Conservation (phyloP, 1,284 basidiomycete genomes). For the Prillingera fragicola region DNA sequence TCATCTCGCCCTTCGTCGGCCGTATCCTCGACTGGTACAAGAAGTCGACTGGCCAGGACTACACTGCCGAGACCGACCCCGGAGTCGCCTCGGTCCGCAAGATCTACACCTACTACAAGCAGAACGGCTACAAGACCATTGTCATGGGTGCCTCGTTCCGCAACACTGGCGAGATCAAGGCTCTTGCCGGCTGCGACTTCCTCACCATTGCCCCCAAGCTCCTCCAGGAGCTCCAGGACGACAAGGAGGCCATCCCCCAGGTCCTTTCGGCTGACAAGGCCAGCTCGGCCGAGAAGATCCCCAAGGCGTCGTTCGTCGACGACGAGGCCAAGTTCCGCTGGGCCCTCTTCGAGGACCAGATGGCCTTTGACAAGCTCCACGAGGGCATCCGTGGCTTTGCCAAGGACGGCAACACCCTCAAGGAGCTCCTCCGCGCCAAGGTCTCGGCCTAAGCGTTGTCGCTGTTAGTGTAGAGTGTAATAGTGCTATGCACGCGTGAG, state of each 20-base stretch:
- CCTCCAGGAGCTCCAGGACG: conserved; percentile 87
- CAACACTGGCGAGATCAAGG: conserved; percentile 87
- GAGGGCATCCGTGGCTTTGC: conserved; percentile 98
- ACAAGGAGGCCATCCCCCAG: conserved; percentile 70
- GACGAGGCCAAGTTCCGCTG: conserved; percentile 95
- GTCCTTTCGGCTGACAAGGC: conserved; percentile 68
- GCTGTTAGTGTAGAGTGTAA: no score
- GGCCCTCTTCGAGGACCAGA: conserved; percentile 80
- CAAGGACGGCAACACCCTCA: conserved; percentile 87
- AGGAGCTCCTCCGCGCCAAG: conserved; percentile 74
- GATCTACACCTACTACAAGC: conserved; percentile 96
- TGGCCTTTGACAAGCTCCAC: conserved; percentile 92
- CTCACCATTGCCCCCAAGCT: conserved; percentile 88
- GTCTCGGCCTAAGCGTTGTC: conserved; percentile 50
- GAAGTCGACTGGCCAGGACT: conserved; percentile 73
- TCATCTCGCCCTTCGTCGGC: conserved; percentile 99
- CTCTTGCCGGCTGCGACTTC: conserved; percentile 93
- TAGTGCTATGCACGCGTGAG: no score
- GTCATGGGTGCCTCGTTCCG: conserved; percentile 99
- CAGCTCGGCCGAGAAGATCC: conserved; percentile 55
- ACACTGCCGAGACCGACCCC: conserved; percentile 82
- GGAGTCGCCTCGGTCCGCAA: conserved; percentile 91
- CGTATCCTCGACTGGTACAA: conserved; percentile 98
- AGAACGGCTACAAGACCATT: conserved; percentile 96
- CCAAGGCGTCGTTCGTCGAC: conserved; percentile 82